Base-by-base conservation (phyloP, 1,284 basidiomycete species). In the Cutaneotrichosporon daszewskae region DNA sequence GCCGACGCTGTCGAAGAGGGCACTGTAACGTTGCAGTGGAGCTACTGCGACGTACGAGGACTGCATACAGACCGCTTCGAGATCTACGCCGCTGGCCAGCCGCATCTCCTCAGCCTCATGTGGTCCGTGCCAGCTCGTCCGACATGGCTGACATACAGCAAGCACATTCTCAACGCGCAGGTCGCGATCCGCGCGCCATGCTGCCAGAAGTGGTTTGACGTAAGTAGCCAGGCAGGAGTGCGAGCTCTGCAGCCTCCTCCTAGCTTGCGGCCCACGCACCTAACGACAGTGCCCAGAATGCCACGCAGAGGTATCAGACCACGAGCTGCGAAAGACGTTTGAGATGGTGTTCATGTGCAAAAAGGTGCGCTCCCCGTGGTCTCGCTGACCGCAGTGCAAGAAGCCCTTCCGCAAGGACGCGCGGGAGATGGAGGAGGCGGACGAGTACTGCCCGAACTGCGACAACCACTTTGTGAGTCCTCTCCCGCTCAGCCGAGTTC, bases 261-360 rank as follows among this genome's bases (percentile, higher is more conserved):
- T 31, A 16, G 13, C 9, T 13, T 13, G 25, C 25, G 25, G 25
- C 25, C 25, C 13, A 26, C 9, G 8, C 25, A 26, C 13, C 13
- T 26, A 26, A 13, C 25, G 13, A 8, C 57, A 79, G 77, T 98
- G 95, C 65, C 77, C 92, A 8, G 81, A 96, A 74, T 98, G 95
- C 65, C 88, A 98, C 61, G 86, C 81, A 0, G 94, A 96, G 60
- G 65, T 76, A 12, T 77, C 87, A 67, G 79, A 81, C 51, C 94
- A 98, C 61, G 57, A 52, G 2, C 75, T 98, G 25, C 71, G 72
- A 11, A 86, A 83, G 71, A 89, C 87, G 39, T 77, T 75, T 33
- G 94, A 97, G 74, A 91, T 98, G 89, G 76, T 76, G 0, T 95
- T 98, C 67, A 74, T 87, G 59, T 98, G 95, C 77, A 98, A 98